Conservation (phyloP, 176 grass and related monocot genomes). For the Oryza longistaminata region DNA sequence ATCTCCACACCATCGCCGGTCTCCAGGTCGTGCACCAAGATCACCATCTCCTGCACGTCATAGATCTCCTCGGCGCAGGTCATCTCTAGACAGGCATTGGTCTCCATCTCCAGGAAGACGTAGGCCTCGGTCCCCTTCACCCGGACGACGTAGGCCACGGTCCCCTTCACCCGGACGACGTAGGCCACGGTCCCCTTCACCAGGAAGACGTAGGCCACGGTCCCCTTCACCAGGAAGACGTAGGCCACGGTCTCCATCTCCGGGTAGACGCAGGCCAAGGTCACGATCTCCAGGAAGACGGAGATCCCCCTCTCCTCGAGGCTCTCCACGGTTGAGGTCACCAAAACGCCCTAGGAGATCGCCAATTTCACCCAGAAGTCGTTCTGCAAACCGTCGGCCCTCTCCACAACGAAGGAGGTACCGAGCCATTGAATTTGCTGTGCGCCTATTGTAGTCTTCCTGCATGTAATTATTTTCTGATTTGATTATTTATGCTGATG, state of each 20-base stretch:
- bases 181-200: conserved; percentile 27
- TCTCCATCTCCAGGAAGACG: conserved; percentile 45
- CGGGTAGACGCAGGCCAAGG: conserved; percentile 15
- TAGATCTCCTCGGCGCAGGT: conserved; percentile 48
- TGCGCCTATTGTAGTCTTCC: conserved; percentile 9
- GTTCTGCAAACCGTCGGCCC: conserved; percentile 38
- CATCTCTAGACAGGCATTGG: conserved; percentile 37
- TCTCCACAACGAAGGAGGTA: conserved; percentile 61
- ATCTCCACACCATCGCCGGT: conserved; percentile 46
- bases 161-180: conserved; percentile 48
- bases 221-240: conserved; percentile 39
- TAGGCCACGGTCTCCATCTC: conserved; percentile 39
- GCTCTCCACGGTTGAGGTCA: conserved; percentile 32
- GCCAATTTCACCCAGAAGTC: conserved; percentile 39
- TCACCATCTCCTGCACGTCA: conserved; percentile 58
- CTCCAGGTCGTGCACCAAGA: conserved; percentile 52
- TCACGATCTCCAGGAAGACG: conserved; percentile 28
- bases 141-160: conserved; percentile 18
- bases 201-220: conserved; percentile 31
- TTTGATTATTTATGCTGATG: conserved; percentile 17
- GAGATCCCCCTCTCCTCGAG: conserved; percentile 27
- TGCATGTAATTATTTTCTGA: conserved; percentile 19
- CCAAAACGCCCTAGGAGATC: conserved; percentile 47
- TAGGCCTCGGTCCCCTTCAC: conserved; percentile 42
- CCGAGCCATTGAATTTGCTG: neutral